Percentiles rank a stretch among this genome's conserved stretches.
These are phyloP conservation scores for Eucalyptus grandis DNA, from an alignment of 345 rosid species.

Conservation along the genomic window DNA sequence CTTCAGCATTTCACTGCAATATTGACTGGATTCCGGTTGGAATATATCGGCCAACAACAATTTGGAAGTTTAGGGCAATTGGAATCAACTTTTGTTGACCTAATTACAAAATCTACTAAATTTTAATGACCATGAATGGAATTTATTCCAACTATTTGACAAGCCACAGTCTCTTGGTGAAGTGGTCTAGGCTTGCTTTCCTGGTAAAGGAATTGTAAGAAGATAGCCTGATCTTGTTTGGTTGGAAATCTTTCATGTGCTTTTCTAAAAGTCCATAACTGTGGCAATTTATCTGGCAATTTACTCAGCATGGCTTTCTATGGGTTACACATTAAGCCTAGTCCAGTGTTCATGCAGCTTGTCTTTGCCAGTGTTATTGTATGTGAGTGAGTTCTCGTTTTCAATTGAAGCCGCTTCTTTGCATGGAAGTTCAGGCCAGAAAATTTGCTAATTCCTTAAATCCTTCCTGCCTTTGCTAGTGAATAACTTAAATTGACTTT, in stretches of 20 bases:
- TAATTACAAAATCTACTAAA: neutral
- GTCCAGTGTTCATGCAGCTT: neutral
- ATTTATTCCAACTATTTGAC: neutral
- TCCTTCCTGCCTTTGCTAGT: neutral
- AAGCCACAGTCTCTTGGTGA: neutral
- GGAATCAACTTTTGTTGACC: neutral
- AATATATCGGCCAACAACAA: neutral
- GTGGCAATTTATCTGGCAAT: neutral
- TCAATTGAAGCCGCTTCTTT: neutral
- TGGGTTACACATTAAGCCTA: neutral
- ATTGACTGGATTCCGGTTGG: neutral
- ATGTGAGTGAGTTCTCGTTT: neutral
- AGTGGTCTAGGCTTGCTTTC: neutral
- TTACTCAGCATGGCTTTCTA: neutral
- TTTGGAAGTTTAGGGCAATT: neutral
- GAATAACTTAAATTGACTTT: neutral
- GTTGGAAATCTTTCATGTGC: neutral
- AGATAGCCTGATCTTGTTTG: neutral
- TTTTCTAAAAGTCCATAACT: neutral
- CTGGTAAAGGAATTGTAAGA: neutral
- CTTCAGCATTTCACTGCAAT: neutral
- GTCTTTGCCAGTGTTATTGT: neutral
- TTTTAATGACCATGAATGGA: neutral
- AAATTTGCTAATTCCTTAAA: neutral
- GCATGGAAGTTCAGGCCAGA: neutral